A percentile compares a stretch with the other conserved stretches of the same genome.
These are phyloP conservation scores for Nicotiana rustica DNA, from an alignment of 305 asterid species.

Conservation along the genomic window DNA sequence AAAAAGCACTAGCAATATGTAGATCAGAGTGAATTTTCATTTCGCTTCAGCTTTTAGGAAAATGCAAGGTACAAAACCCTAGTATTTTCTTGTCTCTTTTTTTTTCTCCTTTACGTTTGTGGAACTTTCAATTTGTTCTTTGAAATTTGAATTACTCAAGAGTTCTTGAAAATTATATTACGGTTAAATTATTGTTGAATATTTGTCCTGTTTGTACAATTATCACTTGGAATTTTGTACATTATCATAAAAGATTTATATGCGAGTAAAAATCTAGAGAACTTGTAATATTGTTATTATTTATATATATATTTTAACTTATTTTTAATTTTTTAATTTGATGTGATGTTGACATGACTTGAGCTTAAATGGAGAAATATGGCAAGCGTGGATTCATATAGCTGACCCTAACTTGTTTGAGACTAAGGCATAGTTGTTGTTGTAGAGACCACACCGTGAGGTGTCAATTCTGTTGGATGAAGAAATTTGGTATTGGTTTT, in stretches of 20 bases:
- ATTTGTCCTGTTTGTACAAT: not conserved
- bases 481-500: not conserved
- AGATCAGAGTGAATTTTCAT: not conserved
- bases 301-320: no score
- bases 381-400: no score
- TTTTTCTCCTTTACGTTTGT: not conserved
- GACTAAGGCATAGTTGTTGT: no score
- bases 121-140: not conserved
- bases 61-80: slow-evolving; percentile 28
- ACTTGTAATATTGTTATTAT: no score
- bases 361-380: no score
- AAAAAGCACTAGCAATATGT: slow-evolving; percentile 46
- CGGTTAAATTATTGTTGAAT: not conserved
- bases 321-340: no score
- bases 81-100: not conserved
- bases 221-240: not conserved
- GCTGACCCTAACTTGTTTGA: no score
- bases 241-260: no score
- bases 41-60: not conserved
- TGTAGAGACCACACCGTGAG: not conserved
- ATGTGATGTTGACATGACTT: no score
- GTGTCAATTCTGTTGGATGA: not conserved
- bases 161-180: not conserved
- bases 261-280: no score
- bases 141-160: not conserved